Base-by-base conservation (phyloP, 2,329 filamentous ascomycete genomes). In the Hypoxylon sp. region DNA sequence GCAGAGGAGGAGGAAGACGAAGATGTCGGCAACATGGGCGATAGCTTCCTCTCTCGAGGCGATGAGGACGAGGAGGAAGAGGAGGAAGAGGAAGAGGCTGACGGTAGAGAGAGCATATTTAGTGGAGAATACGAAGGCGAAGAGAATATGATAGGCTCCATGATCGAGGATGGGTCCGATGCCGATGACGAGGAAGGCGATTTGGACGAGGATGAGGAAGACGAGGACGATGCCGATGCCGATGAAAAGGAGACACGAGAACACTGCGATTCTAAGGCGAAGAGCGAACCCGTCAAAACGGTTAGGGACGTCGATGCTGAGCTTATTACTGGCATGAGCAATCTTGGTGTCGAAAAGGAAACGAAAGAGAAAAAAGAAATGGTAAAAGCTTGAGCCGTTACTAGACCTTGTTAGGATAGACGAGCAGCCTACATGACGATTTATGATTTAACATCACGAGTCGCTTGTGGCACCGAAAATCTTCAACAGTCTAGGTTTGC, bases 281-380 rank as follows among this genome's bases (percentile, higher is more conserved):
- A 62, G 34, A 38, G 65, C 21, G 46, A 60, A 7, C 69, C 72
- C 3, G 72, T 65, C 14, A 64, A 73, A 1, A 73, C 75, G 1
- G 76, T 81, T 5, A 78, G 82, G 65, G 88, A 90, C 70, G 60
- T 83, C 10, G 79, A 82, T 59, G 88, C 86, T 2, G 87, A 90
- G 76, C 72, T 88, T 28, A 89, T 90, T 59, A 89, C 87, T 17
- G 88, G 88, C 60, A 77, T 90, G 79, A 83, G 84, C 78, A 81
- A 86, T 67, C 76, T 90, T 56, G 80, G 81, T 56, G 69, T 87
- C 36, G 82, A 84, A 63, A 81, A 81, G 72, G 79, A 78, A 57
- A 70, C 65, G 55, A 73, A 73, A 65, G 74, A 78, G 58, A 68
- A 65, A 53, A 72, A 73, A 61, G 74, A 71, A 5, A 34, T 34